These are phyloP conservation scores for Mrakia frigida DNA, from an alignment of 768 basidiomycete species.

Conservation along the genomic window DNA sequence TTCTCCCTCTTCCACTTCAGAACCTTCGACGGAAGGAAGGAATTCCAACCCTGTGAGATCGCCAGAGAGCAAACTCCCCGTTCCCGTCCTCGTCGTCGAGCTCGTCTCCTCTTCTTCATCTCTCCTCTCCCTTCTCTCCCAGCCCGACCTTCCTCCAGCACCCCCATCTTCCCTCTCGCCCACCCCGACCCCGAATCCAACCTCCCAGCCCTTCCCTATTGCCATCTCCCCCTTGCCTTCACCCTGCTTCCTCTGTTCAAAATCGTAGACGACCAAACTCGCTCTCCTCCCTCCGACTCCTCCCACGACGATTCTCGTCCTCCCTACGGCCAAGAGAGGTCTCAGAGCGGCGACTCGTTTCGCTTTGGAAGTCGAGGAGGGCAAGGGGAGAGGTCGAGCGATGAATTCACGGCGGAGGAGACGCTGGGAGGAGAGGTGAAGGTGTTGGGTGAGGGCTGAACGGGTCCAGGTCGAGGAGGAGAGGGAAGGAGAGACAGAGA, in stretches of 20 bases:
- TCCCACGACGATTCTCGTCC: background rate
- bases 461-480: background rate
- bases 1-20: background rate
- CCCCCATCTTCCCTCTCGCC: background rate
- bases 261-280: background rate
- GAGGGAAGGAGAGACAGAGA: background rate
- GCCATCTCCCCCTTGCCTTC: conserved; percentile 45
- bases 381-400: background rate
- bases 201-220: background rate
- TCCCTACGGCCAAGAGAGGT: background rate
- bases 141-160: background rate
- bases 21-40: background rate
- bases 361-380: background rate
- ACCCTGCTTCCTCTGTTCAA: background rate
- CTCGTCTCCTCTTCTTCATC: background rate
- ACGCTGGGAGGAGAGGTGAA: background rate
- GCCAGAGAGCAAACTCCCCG: background rate
- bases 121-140: background rate
- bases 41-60: conserved; percentile 9
- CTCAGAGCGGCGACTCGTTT: conserved; percentile 9
- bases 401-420: background rate
- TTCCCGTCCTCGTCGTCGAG: background rate
- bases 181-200: background rate
- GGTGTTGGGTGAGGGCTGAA: background rate
- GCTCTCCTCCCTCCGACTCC: background rate